A percentile compares a stretch with the other conserved stretches of the same genome.
Conservation (phyloP, 768 basidiomycete genomes). For the Gloeostereum incarnatum region DNA sequence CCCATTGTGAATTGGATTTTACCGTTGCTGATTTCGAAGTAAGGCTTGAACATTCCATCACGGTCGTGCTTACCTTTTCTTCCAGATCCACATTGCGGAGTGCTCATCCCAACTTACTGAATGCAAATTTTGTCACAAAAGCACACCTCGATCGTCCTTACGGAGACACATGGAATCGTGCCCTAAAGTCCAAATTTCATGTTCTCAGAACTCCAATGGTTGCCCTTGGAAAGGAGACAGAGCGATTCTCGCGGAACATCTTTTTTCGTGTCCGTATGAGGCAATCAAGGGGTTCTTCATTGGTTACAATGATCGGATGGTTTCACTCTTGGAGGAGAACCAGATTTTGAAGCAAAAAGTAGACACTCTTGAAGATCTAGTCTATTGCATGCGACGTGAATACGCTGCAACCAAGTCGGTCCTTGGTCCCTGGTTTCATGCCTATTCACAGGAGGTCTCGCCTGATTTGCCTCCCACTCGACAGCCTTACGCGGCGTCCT, state of each 20-base stretch:
- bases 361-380: constrained; percentile 45
- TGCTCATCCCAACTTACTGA: constrained; percentile 25
- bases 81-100: constrained; percentile 26
- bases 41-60: constrained; percentile 9
- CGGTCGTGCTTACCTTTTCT: constrained; percentile 1
- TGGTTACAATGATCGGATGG: constrained; percentile 26
- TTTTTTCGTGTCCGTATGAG: constrained; percentile 44
- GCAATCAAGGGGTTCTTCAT: constrained; percentile 51
- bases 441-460: constrained; percentile 13
- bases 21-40: constrained; percentile 27
- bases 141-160: constrained; percentile 22
- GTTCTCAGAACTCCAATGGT: constrained; percentile 38
- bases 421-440: constrained; percentile 53
- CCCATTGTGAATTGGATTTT: constrained; percentile 24
- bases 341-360: constrained; percentile 48
- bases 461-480: constrained; percentile 15
- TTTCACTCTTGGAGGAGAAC: constrained; percentile 54
- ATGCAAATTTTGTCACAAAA: constrained; percentile 31
- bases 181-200: constrained; percentile 25
- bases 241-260: constrained; percentile 25
- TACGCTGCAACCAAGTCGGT: constrained; percentile 43
- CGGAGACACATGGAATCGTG: constrained; percentile 28
- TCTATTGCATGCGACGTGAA: constrained; percentile 46
- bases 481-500: constrained; percentile 14
- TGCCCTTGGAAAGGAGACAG: constrained; percentile 46